Percentiles rank a stretch among this genome's conserved stretches.
Conservation (phyloP, 805 yeast species). For the Candida boidinii region DNA sequence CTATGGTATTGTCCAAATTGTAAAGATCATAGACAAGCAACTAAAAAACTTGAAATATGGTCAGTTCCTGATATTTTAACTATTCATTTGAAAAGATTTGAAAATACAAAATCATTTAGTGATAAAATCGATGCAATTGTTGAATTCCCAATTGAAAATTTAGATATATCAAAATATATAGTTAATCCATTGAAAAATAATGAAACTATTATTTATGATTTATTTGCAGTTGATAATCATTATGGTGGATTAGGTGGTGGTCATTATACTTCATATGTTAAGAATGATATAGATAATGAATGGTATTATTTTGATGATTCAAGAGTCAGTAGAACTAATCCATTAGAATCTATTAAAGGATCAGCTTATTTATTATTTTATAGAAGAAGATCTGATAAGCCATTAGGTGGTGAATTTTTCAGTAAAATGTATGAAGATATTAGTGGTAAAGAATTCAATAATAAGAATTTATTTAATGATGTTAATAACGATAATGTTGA, state of each 20-base stretch:
- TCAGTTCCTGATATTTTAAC: slow-evolving; percentile 85
- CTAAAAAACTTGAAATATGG: slow-evolving; percentile 89
- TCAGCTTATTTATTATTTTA: slow-evolving; percentile 88
- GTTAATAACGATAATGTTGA: slow-evolving; percentile 12
- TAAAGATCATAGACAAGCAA: slow-evolving; percentile 82
- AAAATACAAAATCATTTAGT: slow-evolving; percentile 73
- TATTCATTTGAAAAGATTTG: slow-evolving; percentile 85
- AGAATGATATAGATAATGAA: slow-evolving; percentile 61
- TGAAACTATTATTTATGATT: slow-evolving; percentile 54
- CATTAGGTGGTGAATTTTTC: slow-evolving; percentile 42
- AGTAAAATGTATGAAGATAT: slow-evolving; percentile 32
- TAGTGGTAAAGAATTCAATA: slow-evolving; percentile 20
- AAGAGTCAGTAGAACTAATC: slow-evolving; percentile 51
- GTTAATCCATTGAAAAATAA: slow-evolving; percentile 28
- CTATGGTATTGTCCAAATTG: slow-evolving; percentile 92
- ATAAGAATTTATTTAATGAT: slow-evolving; percentile 7
- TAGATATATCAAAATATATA: slow-evolving; percentile 63
- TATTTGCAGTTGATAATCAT: slow-evolving; percentile 91
- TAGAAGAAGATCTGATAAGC: slow-evolving; percentile 37
- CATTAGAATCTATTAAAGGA: slow-evolving; percentile 54
- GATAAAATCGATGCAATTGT: slow-evolving; percentile 84
- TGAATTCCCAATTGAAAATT: slow-evolving; percentile 76
- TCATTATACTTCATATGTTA: slow-evolving; percentile 87
- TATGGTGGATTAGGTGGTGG: slow-evolving; percentile 97
- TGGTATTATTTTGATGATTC: slow-evolving; percentile 95